Percentiles rank a stretch among this genome's conserved stretches.
These are phyloP conservation scores for Ophiostoma sp. DNA, from an alignment of 2,329 filamentous ascomycete genomes.

Conservation along the genomic window DNA sequence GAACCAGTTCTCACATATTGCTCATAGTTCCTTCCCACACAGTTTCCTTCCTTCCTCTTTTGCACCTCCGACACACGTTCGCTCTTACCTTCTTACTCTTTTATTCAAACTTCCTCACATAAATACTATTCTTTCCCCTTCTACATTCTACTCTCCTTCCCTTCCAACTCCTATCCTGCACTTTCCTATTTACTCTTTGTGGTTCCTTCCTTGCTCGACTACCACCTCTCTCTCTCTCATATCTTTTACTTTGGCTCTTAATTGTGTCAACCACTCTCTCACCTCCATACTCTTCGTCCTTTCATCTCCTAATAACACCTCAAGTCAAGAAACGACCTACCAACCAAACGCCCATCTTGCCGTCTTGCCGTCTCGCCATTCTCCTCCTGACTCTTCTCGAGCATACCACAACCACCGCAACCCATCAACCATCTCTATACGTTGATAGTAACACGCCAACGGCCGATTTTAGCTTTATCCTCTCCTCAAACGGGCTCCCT, in stretches of 20 bases:
- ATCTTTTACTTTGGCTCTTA: background rate
- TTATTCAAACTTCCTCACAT: background rate
- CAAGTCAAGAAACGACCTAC: background rate
- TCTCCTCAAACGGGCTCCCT: background rate
- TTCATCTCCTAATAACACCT: background rate
- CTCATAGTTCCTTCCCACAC: constrained; percentile 23
- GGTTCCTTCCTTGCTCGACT: background rate
- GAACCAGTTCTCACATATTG: constrained; percentile 24
- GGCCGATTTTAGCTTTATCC: background rate
- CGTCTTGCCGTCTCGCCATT: background rate
- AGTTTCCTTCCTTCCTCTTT: constrained; percentile 10
- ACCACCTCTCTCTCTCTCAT: background rate
- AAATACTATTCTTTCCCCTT: background rate
- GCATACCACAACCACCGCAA: background rate
- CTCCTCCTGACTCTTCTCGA: background rate
- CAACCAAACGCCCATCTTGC: background rate
- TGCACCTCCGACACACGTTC: background rate
- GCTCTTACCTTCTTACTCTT: constrained; percentile 5
- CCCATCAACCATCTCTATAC: background rate
- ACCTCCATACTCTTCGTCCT: background rate
- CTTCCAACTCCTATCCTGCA: background rate
- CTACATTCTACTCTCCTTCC: background rate
- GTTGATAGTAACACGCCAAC: background rate
- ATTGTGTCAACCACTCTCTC: background rate
- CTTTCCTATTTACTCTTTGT: background rate